phyloP scores from a whole-genome alignment of 768 basidiomycete genomes.

The Ephemerocybe angulata region DNA sequence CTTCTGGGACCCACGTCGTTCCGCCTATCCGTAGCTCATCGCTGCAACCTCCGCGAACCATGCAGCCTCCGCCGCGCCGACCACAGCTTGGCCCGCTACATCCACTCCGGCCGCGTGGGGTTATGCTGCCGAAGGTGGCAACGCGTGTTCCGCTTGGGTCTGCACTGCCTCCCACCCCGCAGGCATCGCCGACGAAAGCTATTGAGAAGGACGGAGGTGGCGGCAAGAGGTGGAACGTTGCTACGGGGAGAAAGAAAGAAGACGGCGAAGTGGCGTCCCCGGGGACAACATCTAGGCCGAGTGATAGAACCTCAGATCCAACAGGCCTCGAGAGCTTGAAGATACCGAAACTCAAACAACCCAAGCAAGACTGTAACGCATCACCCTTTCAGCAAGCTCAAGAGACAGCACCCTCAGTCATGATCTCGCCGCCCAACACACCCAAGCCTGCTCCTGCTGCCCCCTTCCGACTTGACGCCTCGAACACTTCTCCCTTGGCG shows the following conservation, averaged over 20 bases:
- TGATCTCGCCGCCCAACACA: no score
- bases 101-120: not conserved
- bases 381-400: no score
- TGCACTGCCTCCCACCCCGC: not conserved
- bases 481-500: not conserved
- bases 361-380: no score
- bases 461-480: not conserved
- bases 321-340: no score
- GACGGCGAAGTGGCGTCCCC: no score
- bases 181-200: not conserved
- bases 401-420: not conserved
- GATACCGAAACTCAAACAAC: no score
- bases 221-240: no score
- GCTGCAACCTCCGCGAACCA: not conserved
- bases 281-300: no score
- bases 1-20: not conserved
- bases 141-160: not conserved
- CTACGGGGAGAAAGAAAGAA: no score
- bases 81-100: not conserved
- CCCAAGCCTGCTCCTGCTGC: no score
- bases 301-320: no score
- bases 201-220: no score
- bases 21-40: not conserved
- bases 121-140: not conserved
- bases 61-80: not conserved